Conservation (phyloP, 2,329 filamentous ascomycete genomes). For the Sporothrix curviconia region DNA sequence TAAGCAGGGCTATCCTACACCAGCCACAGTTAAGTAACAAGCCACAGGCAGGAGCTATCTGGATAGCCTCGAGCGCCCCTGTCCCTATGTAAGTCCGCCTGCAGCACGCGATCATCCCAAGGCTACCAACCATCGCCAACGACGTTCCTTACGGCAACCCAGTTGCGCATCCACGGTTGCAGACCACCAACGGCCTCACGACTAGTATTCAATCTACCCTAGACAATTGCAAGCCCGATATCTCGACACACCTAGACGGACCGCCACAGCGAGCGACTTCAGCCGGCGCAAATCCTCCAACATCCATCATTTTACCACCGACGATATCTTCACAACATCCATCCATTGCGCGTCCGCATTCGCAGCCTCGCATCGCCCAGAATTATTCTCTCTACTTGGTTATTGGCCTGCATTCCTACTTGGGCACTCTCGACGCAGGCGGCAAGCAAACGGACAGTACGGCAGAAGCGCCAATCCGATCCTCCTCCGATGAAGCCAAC, state of each 20-base stretch:
- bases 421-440: no score
- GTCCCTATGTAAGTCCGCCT: neutral
- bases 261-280: no score
- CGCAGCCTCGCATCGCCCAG: neutral
- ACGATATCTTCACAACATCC: neutral
- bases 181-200: no score
- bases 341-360: neutral
- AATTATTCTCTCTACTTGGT: neutral
- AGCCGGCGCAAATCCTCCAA: neutral
- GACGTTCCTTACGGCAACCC: neutral
- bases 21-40: no score
- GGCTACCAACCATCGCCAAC: neutral
- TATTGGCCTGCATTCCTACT: neutral
- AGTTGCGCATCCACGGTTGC: no score
- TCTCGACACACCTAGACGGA: no score
- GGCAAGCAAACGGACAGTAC: no score
- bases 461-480: neutral
- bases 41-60: no score
- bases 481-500: neutral
- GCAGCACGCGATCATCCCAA: slow-evolving; percentile 7
- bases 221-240: neutral
- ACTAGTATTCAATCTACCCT: no score
- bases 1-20: no score
- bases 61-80: no score
- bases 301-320: neutral